Conservation (phyloP, 2,329 filamentous ascomycete genomes). For the Neofusicoccum parvum region DNA sequence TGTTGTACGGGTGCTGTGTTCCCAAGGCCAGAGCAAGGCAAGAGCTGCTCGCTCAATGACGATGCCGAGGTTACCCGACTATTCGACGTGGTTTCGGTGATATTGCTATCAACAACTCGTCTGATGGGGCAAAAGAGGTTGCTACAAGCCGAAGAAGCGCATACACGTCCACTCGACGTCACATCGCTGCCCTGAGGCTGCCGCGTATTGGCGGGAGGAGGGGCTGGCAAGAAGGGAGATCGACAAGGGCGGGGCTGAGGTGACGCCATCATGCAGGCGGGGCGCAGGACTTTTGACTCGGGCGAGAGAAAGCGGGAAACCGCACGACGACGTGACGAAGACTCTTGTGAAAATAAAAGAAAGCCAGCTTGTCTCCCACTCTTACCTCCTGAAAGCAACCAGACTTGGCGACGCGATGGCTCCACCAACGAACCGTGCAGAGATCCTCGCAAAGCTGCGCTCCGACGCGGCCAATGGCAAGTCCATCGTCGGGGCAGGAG, state of each 20-base stretch:
- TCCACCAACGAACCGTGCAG: slow-evolving; percentile 58
- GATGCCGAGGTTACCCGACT: too few relatives aligned
- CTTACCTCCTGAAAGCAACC: slow-evolving; percentile 10
- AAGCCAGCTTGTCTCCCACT: not conserved
- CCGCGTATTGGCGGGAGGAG: not conserved
- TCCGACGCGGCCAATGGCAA: slow-evolving; percentile 57
- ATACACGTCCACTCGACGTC: not conserved
- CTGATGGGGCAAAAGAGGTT: not conserved
- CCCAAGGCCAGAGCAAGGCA: too few relatives aligned
- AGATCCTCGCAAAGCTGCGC: slow-evolving; percentile 59
- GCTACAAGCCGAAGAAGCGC: not conserved
- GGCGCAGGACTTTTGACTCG: slow-evolving; percentile 4
- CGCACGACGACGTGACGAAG: not conserved
- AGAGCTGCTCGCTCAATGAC: too few relatives aligned
- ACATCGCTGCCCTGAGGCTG: not conserved
- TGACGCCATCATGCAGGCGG: slow-evolving; percentile 18
- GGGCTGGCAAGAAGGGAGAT: slow-evolving; percentile 12
- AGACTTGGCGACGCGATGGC: slow-evolving; percentile 46
- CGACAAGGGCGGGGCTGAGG: slow-evolving; percentile 12
- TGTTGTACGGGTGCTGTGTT: too few relatives aligned
- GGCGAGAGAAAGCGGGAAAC: not conserved
- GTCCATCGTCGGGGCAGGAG: slow-evolving; percentile 69
- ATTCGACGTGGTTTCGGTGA: too few relatives aligned
- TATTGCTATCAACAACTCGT: not conserved
- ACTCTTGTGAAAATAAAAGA: not conserved